Evolutionary conservation across 352 stramenopile genomes (phyloP), one percentile per base, ranked within the genome.

Genomic region (Phytophthora citricola): DNA sequence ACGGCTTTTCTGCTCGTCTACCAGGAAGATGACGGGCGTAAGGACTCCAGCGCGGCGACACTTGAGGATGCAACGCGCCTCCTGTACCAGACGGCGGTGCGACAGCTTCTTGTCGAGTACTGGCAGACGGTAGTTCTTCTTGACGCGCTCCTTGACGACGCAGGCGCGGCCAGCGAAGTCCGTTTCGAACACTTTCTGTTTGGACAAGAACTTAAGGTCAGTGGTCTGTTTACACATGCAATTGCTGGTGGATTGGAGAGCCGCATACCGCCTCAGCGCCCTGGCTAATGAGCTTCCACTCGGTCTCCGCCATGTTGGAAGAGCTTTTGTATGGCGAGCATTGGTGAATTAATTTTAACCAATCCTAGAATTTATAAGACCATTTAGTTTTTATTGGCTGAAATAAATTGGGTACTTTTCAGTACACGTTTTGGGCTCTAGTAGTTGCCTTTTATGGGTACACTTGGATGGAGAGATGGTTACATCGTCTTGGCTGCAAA

Each of bases 91-190:
- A 4, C 87, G 87, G 22, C 87, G 84, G 53, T 93, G 87, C 20
- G 83, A 90, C 4, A 94, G 72, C 67, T 94, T 94, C 61, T 85
- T 82, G 55, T 94, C 87, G 22, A 94, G 79, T 44, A 89, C 73
- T 5, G 84, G 76, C 63, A 94, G 65, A 0, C 87, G 84, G 62
- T 94, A 94, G 47, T 69, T 73, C 73, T 94, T 94, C 73, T 91
- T 91, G 46, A 94, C 67, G 63, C 87, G 87, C 69, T 94, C 87
- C 69, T 94, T 94, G 65, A 94, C 78, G 48, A 94, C 73, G 56
- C 87, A 93, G 24, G 83, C 50, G 10, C 83, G 83, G 17, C 85
- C 84, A 20, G 63, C 59, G 45, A 94, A 91, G 36, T 76, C 71
- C 15, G 81, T 92, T 66, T 87, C 83, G 51, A 89, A 94, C 20